Base-by-base conservation (phyloP, 208 protist genomes). In the Wallacemonas sp. region DNA sequence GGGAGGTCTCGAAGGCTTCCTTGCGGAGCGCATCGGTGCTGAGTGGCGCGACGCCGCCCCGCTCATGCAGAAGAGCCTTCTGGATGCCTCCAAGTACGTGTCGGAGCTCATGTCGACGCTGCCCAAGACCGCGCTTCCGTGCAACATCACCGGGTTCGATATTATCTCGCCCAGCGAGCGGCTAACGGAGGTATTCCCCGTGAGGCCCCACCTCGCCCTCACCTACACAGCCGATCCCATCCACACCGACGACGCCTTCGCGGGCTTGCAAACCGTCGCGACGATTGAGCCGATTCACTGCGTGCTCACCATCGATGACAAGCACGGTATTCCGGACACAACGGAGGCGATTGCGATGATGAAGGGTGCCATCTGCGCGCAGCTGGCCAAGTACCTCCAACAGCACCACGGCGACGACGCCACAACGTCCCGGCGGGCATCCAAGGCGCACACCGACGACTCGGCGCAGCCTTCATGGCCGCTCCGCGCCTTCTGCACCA, bases 311-410 rank as follows among this genome's bases (percentile, higher is more conserved):
- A 93, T 95, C 60, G 87, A 93, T 61, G 90, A 95, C 63, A 84
- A 79, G 69, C 70, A 72, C 52, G 85, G 85, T 46, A 93, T 95
- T 41, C 90, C 90, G 8, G 90, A 95, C 67, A 90, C 83, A 21
- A 53, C 82, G 32, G 86, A 95, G 58, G 90, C 85, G 17, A 95
- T 95, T 65, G 68, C 68, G 5, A 75, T 84, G 62, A 93, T 93
- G 76, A 93, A 93, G 66, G 87, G 86, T 44, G 90, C 90, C 44
- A 89, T 95, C 59, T 81, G 80, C 61, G 90, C 85, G 12, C 90
- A 95, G 68, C 74, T 95, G 41, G 73, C 90, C 36, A 90, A 90
- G 70, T 68, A 78, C 29, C 50, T 95, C 48, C 71, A 92, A 53
- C 58, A 78, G 12, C 48, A 77, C 66, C 84, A 78, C 42, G 68